Base-by-base conservation (phyloP, 2,329 filamentous ascomycete species). In the Verticillium albo-atrum region DNA sequence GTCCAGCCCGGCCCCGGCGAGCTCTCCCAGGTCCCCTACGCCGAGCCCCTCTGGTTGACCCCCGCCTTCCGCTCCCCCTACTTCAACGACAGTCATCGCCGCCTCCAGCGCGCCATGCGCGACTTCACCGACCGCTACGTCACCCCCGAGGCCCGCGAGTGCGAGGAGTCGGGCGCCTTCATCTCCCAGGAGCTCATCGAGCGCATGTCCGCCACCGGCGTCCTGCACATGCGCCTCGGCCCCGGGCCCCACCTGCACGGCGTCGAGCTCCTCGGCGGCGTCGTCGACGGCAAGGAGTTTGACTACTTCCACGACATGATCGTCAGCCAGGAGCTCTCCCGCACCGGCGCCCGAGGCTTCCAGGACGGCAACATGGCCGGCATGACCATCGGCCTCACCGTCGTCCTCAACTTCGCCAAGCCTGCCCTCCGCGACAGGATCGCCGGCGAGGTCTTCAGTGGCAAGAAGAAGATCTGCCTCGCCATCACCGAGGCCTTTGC, bases 401-500 rank as follows among this genome's bases (percentile, higher is more conserved):
- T 57, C 27, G 42, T 57, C 14, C 55, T 57, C 27, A 57, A 57
- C 55, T 57, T 57, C n/a, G 55, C 55, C 55, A 51, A 57, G 25
- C 30, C 26, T 7, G 77, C 77, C 50, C 82, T 91, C 67, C 88
- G 87, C 75, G 82, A 87, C 66, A 81, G 80, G 57, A 81, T 96
- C 54, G 84, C 87, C 34, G 80, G 86, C 35, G 90, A 95, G 67
- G 88, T 91, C 53, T 82, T 96, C 65, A 85, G 82, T 53, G 91
- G 91, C 61, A 85, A 87, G 81, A 95, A 95, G 84, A 93, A 93
- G 81, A 91, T 95, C 71, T 94, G 89, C 70, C 79, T 96, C 3
- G 91, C 91, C 57, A 92, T 96, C 69, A 95, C 91, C 1, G 92
- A 96, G 75, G 91, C 92, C 0, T 95, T 96, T 74, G 91, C 91